These are phyloP conservation scores for Zygoascus tannicola DNA, from an alignment of 805 yeast genomes.

Conservation along the genomic window DNA sequence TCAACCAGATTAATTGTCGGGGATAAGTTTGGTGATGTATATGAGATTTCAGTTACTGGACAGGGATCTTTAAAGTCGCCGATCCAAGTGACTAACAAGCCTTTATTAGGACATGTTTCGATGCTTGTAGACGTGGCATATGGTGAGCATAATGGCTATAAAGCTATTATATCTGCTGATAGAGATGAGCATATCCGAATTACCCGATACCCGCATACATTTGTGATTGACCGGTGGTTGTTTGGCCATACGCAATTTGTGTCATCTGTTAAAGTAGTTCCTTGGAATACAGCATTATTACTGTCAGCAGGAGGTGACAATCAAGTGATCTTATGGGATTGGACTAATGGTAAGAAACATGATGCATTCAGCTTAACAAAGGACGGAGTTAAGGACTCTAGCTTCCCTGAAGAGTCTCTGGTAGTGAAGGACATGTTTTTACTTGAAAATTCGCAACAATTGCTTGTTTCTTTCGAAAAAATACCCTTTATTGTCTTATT, in stretches of 20 bases:
- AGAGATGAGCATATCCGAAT: conserved; percentile 94
- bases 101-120: conserved; percentile 91
- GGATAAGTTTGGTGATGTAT: conserved; percentile 96
- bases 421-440: conserved; percentile 44
- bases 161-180: conserved; percentile 67
- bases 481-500: not conserved
- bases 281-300: conserved; percentile 41
- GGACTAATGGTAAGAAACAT: conserved; percentile 42
- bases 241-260: conserved; percentile 84
- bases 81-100: conserved; percentile 32
- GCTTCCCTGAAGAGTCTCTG: conserved; percentile 37
- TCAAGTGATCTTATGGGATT: conserved; percentile 65
- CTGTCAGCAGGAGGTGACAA: conserved; percentile 92
- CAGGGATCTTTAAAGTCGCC: not conserved
- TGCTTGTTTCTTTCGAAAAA: conserved; percentile 5
- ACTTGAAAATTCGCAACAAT: conserved; percentile 3
- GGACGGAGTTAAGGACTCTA: conserved; percentile 34
- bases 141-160: conserved; percentile 34
- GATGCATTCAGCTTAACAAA: conserved; percentile 38
- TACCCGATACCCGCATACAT: conserved; percentile 69
- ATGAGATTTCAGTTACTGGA: conserved; percentile 39
- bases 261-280: conserved; percentile 51
- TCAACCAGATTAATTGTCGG: conserved; percentile 50
- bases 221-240: conserved; percentile 68
- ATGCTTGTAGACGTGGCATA: conserved; percentile 76